A percentile compares a stretch with the other conserved stretches of the same genome.
phyloP scores from a whole-genome alignment of 306 rosid genomes.

The Pyrus communis region DNA sequence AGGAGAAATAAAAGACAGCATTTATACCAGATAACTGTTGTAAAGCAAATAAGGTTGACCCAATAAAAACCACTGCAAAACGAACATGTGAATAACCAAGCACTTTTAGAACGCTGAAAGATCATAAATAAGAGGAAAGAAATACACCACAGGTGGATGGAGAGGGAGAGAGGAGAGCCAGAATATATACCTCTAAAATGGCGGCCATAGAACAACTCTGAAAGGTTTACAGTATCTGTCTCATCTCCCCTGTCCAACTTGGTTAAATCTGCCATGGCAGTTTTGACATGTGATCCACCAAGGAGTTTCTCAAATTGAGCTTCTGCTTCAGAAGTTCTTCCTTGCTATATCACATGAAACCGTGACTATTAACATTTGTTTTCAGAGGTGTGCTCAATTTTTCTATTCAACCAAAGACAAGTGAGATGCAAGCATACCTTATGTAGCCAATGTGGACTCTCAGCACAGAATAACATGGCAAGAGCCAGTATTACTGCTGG shows the following conservation, averaged over 20 bases:
- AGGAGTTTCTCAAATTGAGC: constrained; percentile 77
- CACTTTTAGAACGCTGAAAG: constrained; percentile 29
- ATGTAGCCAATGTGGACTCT: constrained; percentile 89
- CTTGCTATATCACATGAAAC: constrained; percentile 54
- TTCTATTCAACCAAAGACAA: not conserved
- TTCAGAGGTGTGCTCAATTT: not conserved
- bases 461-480: constrained; percentile 80
- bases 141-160: not conserved
- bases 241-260: constrained; percentile 79
- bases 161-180: not conserved
- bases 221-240: constrained; percentile 51
- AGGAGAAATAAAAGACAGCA: constrained; percentile 95
- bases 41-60: constrained; percentile 98
- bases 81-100: constrained; percentile 54
- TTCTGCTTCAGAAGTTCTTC: constrained; percentile 82
- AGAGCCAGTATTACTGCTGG: constrained; percentile 73
- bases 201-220: constrained; percentile 78
- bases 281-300: constrained; percentile 78
- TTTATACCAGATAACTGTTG: constrained; percentile 99
- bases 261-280: constrained; percentile 71
- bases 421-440: constrained; percentile 41
- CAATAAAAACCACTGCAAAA: constrained; percentile 99
- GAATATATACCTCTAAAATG: constrained; percentile 62
- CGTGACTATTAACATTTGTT: not conserved
- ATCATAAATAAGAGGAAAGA: constrained; percentile 8